Evolutionary conservation across 352 stramenopile species (phyloP).

Genomic region (Globisporangium orthogonon): DNA sequence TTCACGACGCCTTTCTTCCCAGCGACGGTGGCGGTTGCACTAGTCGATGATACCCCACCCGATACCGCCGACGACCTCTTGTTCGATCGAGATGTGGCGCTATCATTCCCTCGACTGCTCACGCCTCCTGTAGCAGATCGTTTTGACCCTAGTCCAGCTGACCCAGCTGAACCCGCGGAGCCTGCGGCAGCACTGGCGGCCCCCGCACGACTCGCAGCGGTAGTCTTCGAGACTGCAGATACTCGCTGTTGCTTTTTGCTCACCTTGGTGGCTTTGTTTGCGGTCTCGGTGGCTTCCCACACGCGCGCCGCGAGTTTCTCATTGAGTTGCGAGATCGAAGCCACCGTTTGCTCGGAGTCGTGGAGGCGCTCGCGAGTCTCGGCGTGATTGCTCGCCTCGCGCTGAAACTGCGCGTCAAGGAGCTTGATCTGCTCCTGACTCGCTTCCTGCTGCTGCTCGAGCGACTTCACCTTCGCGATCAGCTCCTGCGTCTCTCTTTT

Average conservation of each 20-base stretch:
- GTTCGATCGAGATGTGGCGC: background rate
- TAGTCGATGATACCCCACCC: background rate
- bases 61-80: slow-evolving; percentile 5
- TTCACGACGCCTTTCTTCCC: slow-evolving; percentile 4
- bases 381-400: slow-evolving; percentile 34
- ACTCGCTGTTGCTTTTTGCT: slow-evolving; percentile 43
- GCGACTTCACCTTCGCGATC: slow-evolving; percentile 19
- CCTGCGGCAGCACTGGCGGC: slow-evolving; percentile 13
- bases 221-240: slow-evolving; percentile 43
- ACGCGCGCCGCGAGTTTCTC: slow-evolving; percentile 64
- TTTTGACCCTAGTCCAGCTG: background rate
- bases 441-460: slow-evolving; percentile 22
- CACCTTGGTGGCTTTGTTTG: slow-evolving; percentile 49
- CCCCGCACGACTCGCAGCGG: slow-evolving; percentile 46
- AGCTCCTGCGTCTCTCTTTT: slow-evolving; percentile 28
- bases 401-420: slow-evolving; percentile 31
- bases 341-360: slow-evolving; percentile 65
- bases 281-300: slow-evolving; percentile 49
- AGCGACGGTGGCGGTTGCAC: background rate
- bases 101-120: background rate
- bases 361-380: slow-evolving; percentile 38
- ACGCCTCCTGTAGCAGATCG: background rate
- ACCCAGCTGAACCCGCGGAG: background rate
- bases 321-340: slow-evolving; percentile 59
- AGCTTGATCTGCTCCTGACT: slow-evolving; percentile 26